Evolutionary conservation across 768 basidiomycete species (phyloP), one percentile per base, ranked within the genome.

Genomic region (Phylloporus sp.): DNA sequence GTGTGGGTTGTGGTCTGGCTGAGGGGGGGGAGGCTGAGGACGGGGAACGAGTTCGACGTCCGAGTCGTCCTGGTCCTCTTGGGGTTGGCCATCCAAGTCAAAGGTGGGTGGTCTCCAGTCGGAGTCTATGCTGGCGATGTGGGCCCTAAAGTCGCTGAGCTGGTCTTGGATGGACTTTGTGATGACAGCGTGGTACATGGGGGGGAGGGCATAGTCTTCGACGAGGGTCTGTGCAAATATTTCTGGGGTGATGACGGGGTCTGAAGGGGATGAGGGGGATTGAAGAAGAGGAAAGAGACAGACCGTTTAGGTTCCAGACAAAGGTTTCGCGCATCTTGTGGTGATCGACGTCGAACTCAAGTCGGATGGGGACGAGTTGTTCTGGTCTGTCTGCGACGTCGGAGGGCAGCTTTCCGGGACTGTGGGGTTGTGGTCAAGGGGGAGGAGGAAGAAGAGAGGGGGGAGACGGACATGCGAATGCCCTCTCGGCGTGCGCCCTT

Each of bases 271-370:
- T 26, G 6, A 43, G 34, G 22, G 34, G 18, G 10, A 26, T 13
- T 47, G 39, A 36, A 32, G 34, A 24, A 42, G 28, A 20, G 24
- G 5, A 8, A 9, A 22, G 39, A 18, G 31, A 36, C 80, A n/a
- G 46, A 96, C 94, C 95, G 54, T 87, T 86, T 36, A 94, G 67
- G 60, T 99, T 96, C 96, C 95, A 99, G 36, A 96, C 79, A 68
- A 98, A 97, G 0, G 95, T 92, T 63, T 99, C 96, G 22, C 92
- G 81, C 75, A 97, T 84, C 69, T 86, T 89, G 61, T 89, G 84
- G 59, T 90, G 87, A 46, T 97, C 96, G 38, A 94, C 85, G 57
- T 99, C 96, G 58, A 97, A 84, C 65, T 99, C 96, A 42, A 99
- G 73, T n/a, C 96, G 81, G 32, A 99, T 86, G 4, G 96, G 96